phyloP scores from a whole-genome alignment of 2,329 filamentous ascomycete species.

The Chrysoporthe puriensis region DNA sequence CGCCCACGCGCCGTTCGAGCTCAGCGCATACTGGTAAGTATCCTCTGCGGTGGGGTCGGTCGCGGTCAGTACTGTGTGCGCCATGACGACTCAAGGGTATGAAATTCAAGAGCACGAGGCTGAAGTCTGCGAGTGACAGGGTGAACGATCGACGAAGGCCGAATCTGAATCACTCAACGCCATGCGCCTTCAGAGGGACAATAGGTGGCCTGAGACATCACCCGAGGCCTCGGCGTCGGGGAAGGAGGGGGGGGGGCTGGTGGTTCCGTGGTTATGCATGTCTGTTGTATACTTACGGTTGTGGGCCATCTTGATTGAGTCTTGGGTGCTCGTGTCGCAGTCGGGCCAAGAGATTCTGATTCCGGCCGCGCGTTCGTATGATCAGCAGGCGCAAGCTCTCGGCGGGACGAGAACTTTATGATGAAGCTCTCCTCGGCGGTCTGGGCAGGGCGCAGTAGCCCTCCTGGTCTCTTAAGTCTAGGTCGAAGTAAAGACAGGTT shows the following conservation, averaged over 20 bases:
- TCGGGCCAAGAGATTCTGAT: constrained; percentile 1
- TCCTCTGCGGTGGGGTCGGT: constrained; percentile 47
- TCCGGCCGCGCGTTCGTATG: background rate
- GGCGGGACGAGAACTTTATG: background rate
- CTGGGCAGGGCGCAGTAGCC: background rate
- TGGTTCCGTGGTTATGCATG: background rate
- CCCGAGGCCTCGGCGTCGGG: background rate
- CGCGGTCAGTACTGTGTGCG: constrained; percentile 1
- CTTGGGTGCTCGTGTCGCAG: constrained; percentile 1
- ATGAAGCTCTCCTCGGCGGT: background rate
- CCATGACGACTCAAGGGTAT: background rate
- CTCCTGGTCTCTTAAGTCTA: background rate
- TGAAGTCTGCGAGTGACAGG: background rate
- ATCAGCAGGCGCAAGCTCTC: background rate
- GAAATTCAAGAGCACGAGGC: background rate
- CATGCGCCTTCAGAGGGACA: background rate
- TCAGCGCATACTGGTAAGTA: constrained; percentile 64
- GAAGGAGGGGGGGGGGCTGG: background rate
- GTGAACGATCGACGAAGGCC: background rate
- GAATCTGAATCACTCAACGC: background rate
- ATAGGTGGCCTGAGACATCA: constrained; percentile 1
- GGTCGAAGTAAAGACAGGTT: background rate
- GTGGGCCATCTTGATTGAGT: constrained; percentile 23
- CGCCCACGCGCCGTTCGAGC: constrained; percentile 73
- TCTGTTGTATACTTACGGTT: constrained; percentile 16